Evolutionary conservation across 2,329 filamentous ascomycete species (phyloP), one percentile per base, ranked within the genome.

Genomic region (Botryotinia narcissicola): DNA sequence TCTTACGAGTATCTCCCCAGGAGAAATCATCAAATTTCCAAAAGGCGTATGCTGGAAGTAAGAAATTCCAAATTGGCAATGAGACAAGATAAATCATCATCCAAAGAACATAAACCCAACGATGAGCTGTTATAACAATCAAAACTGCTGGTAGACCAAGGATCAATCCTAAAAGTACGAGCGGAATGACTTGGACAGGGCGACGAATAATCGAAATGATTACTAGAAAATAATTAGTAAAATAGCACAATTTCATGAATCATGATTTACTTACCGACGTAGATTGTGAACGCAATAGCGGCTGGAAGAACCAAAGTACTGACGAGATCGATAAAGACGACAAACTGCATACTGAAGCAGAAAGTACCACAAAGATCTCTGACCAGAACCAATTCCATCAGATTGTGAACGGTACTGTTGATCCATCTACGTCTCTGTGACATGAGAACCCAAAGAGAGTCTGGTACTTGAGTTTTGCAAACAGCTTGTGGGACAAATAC

Each of bases 1-100:
- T 97, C 89, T 98, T 97, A 75, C 96, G 90, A 72, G 96, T 99
- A 76, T 99, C 97, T 80, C 96, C 96, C 96, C 96, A 99, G 73
- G 93, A 97, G 86, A 99, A 99, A 85, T 99, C 96, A 82, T 99
- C 96, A 82, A 99, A 99, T 85, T 99, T 98, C 96, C 96, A 99
- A 86, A 95, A 99, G 4, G 96, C 92, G 81, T 99, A 99, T 12
- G 90, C 89, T 0, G 96, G 96, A 14, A 99, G 90, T 54, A 99
- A 87, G 82, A 99, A 97, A 83, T 99, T 99, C 96, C 96, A 99
- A 73, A 99, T 88, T 0, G 97, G 97, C 1, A 99, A 89, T 1
- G 96, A 97, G 63, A 95, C 71, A 29, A 99, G 89, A 83, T 99
- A 99, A 83, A 98, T 96, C 61, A 96, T 82, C 96, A 99, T 98